A percentile compares a stretch with the other conserved stretches of the same genome.
Conservation (phyloP, 2,329 filamentous ascomycete species). For the Paradendryphiella salina region DNA sequence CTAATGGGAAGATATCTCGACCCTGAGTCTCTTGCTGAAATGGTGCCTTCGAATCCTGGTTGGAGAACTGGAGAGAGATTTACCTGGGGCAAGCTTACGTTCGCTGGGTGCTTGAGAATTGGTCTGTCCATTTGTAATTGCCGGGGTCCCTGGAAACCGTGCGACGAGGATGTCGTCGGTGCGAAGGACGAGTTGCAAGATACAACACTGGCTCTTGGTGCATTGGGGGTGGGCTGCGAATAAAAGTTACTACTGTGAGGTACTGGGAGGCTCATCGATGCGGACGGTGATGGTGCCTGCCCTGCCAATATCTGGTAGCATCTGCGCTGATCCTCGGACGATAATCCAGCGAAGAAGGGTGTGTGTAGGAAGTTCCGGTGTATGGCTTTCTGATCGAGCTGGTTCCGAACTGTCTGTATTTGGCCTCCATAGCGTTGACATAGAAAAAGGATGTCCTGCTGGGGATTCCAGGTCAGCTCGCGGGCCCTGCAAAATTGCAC, state of each 20-base stretch:
- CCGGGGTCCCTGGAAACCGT: slow-evolving; percentile 16
- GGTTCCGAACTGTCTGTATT: slow-evolving; percentile 27
- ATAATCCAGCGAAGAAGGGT: slow-evolving; percentile 28
- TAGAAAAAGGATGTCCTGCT: slow-evolving; percentile 35
- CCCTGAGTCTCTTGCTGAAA: slow-evolving; percentile 1
- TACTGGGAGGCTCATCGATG: slow-evolving; percentile 28
- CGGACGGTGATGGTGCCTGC: slow-evolving; percentile 29
- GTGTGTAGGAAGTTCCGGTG: slow-evolving; percentile 38
- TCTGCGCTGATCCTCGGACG: slow-evolving; percentile 27
- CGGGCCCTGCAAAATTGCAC: slow-evolving; percentile 31
- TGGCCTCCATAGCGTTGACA: slow-evolving; percentile 34
- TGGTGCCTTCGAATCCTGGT: not conserved
- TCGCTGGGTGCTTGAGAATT: not conserved
- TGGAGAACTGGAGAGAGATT: not conserved
- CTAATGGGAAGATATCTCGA: slow-evolving; percentile 22
- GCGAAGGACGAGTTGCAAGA: slow-evolving; percentile 17
- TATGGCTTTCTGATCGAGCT: slow-evolving; percentile 28
- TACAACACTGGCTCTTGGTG: slow-evolving; percentile 9
- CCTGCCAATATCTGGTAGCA: slow-evolving; percentile 34
- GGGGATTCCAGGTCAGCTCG: slow-evolving; percentile 37
- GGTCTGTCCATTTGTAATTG: slow-evolving; percentile 15
- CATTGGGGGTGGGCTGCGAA: slow-evolving; percentile 15
- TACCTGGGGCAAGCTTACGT: not conserved
- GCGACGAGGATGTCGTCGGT: not conserved
- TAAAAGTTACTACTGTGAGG: slow-evolving; percentile 5